Conservation (phyloP, 2,329 filamentous ascomycete genomes). For the Aspergillus sp. region DNA sequence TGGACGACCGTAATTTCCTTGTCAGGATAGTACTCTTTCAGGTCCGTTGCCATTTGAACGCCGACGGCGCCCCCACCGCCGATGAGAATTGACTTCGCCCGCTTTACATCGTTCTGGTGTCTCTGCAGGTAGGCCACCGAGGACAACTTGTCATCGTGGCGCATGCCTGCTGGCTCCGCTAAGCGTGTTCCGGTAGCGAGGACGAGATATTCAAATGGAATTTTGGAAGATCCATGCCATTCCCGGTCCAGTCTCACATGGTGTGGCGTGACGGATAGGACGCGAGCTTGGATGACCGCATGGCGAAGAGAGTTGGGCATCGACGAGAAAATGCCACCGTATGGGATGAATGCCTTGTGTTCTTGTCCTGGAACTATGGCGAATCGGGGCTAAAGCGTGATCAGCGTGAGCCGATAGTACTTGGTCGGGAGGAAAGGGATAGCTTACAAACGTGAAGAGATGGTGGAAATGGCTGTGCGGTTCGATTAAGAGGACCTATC, state of each 20-base stretch:
- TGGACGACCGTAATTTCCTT: conserved; percentile 51
- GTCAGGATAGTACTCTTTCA: conserved; percentile 48
- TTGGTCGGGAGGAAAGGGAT: not conserved
- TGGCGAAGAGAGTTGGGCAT: conserved; percentile 23
- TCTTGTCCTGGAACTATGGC: conserved; percentile 35
- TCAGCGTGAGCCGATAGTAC: not conserved
- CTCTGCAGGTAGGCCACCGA: conserved; percentile 33
- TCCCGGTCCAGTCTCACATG: conserved; percentile 33
- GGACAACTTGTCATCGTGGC: conserved; percentile 30
- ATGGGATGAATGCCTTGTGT: conserved; percentile 38
- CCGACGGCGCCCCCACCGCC: conserved; percentile 52
- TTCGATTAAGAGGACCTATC: conserved; percentile 33
- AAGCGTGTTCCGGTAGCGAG: conserved; percentile 35
- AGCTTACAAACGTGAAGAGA: conserved; percentile 34
- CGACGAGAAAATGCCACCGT: conserved; percentile 29
- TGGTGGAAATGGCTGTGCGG: conserved; percentile 38
- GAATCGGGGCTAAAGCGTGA: conserved; percentile 27
- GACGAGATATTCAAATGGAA: conserved; percentile 34
- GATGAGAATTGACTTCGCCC: conserved; percentile 32
- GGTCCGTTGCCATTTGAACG: conserved; percentile 51
- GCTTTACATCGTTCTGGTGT: conserved; percentile 31
- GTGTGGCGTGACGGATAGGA: conserved; percentile 26
- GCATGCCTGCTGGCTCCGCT: conserved; percentile 34
- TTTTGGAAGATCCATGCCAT: conserved; percentile 31
- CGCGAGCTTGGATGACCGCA: conserved; percentile 31